These are phyloP conservation scores for Gynochthodes officinalis DNA, from an alignment of 257 asterid genomes.

Conservation along the genomic window DNA sequence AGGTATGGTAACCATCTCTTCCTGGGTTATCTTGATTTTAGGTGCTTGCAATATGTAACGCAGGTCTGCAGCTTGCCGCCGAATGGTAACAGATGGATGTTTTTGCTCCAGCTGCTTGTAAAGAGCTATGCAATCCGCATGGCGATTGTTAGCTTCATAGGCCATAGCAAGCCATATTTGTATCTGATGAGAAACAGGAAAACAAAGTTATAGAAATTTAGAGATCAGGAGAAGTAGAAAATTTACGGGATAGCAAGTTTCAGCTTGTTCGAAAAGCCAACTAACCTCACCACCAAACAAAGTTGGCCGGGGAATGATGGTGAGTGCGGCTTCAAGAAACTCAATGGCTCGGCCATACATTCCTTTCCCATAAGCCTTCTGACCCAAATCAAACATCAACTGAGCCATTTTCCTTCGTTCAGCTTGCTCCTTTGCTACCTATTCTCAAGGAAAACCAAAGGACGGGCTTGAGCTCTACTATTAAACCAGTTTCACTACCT, in stretches of 20 bases:
- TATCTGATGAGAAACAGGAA: constrained; percentile 43
- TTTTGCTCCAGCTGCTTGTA: constrained; percentile 69
- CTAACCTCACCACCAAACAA: constrained; percentile 97
- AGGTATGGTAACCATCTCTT: constrained; percentile 99
- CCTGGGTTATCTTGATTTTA: constrained; percentile 89
- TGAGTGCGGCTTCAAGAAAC: constrained; percentile 94
- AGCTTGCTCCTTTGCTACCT: constrained; percentile 97
- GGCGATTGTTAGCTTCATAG: constrained; percentile 93
- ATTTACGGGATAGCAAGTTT: not conserved
- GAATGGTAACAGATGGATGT: constrained; percentile 77
- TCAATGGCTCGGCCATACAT: constrained; percentile 91
- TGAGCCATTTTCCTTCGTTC: constrained; percentile 87
- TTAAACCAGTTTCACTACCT: not conserved
- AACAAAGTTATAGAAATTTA: not conserved
- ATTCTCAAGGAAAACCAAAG: constrained; percentile 14
- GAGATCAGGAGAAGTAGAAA: not conserved
- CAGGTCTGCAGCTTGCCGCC: constrained; percentile 90
- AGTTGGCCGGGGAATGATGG: constrained; percentile 88
- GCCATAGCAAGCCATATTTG: constrained; percentile 99
- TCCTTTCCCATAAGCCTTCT: constrained; percentile 87
- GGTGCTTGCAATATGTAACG: constrained; percentile 97
- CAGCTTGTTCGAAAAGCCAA: constrained; percentile 2
- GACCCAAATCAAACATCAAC: constrained; percentile 89
- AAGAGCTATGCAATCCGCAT: constrained; percentile 81
- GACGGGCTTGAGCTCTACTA: not conserved